Conservation (phyloP, 148 eudicot genomes). For the Bassia scoparia region DNA sequence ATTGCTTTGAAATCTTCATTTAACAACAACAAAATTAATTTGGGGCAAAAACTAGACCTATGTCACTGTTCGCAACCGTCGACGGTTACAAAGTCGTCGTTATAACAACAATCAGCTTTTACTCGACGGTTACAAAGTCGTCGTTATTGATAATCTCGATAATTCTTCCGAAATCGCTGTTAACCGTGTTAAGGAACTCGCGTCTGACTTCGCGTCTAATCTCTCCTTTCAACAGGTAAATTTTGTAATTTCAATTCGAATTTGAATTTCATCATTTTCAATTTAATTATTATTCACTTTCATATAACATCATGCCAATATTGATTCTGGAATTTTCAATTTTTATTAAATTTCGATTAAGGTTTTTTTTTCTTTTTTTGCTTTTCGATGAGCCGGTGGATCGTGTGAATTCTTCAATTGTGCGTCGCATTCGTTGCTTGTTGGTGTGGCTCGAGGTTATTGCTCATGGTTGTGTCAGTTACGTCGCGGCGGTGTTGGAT, state of each 20-base stretch:
- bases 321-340: background rate
- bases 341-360: background rate
- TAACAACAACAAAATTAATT: too few species aligned
- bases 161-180: constrained; percentile 74
- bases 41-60: too few species aligned
- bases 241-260: background rate
- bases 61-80: too few species aligned
- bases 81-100: constrained; percentile 92
- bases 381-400: constrained; percentile 22
- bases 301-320: background rate
- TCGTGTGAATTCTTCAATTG: constrained; percentile 19
- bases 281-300: background rate
- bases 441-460: too few species aligned
- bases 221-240: constrained; percentile 64
- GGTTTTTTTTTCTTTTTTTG: too few species aligned
- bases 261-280: background rate
- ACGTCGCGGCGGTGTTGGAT: too few species aligned
- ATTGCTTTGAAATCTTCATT: too few species aligned
- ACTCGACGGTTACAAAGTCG: constrained; percentile 58
- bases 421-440: too few species aligned
- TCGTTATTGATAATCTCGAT: constrained; percentile 77
- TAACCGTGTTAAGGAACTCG: constrained; percentile 68
- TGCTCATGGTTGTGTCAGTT: too few species aligned
- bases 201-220: constrained; percentile 51
- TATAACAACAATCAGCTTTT: constrained; percentile 79